Conservation (phyloP, 2,329 filamentous ascomycete species). For the Xylariales sp. region DNA sequence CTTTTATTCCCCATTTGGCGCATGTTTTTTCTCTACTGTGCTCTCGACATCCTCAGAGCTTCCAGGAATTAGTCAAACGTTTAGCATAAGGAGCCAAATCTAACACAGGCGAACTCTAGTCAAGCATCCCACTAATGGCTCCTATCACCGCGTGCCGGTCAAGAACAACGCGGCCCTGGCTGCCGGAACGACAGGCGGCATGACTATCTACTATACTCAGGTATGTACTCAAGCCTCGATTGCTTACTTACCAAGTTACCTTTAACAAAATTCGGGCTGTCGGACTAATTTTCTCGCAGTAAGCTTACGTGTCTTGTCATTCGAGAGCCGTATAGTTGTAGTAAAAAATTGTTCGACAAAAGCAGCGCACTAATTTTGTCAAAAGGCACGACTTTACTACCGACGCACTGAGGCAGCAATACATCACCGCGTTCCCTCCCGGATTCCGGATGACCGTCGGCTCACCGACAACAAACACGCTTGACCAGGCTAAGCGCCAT, state of each 20-base stretch:
- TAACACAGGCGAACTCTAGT: conserved; percentile 18
- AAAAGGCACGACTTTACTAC: conserved; percentile 43
- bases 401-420: conserved; percentile 47
- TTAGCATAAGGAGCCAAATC: not conserved
- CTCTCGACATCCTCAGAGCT: not conserved
- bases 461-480: conserved; percentile 46
- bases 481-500: conserved; percentile 49
- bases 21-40: too few relatives aligned
- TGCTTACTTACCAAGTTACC: too few relatives aligned
- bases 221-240: conserved; percentile 6
- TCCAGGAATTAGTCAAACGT: not conserved
- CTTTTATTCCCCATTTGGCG: not conserved
- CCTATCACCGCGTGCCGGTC: conserved; percentile 50
- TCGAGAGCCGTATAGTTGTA: not conserved
- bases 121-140: conserved; percentile 49
- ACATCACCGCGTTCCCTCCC: conserved; percentile 58
- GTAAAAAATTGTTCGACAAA: not conserved
- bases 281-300: conserved; percentile 23
- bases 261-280: too few relatives aligned
- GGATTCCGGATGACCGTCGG: conserved; percentile 61
- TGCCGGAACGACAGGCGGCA: conserved; percentile 45
- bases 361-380: not conserved
- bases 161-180: conserved; percentile 47
- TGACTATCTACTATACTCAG: conserved; percentile 50
- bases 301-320: not conserved